These are phyloP conservation scores for Xylariaceae sp. DNA, from an alignment of 2,329 filamentous ascomycete species.

Conservation along the genomic window DNA sequence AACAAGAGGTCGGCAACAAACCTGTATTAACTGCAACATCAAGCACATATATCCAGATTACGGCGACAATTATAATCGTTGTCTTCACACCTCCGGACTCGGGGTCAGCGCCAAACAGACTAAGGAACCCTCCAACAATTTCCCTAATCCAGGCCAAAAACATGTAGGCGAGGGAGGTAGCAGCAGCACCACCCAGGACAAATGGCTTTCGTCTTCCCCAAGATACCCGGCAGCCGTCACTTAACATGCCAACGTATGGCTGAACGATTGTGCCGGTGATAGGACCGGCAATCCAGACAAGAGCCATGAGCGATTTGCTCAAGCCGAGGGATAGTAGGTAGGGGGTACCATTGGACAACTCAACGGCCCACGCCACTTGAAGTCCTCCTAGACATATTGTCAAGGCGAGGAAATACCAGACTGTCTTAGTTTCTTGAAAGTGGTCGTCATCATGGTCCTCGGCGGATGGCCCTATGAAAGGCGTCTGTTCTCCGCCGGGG, in stretches of 20 bases:
- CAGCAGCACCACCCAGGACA: conserved; percentile 64
- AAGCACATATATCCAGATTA: conserved; percentile 80
- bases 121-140: conserved; percentile 61
- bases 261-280: conserved; percentile 74
- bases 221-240: conserved; percentile 66
- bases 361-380: conserved; percentile 93
- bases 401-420: conserved; percentile 79
- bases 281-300: conserved; percentile 81
- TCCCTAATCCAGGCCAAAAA: conserved; percentile 70
- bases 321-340: conserved; percentile 75
- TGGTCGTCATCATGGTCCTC: conserved; percentile 37
- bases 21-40: conserved; percentile 94
- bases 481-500: conserved; percentile 32
- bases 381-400: conserved; percentile 83
- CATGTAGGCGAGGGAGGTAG: conserved; percentile 63
- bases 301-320: conserved; percentile 74
- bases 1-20: conserved; percentile 35
- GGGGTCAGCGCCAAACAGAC: conserved; percentile 64
- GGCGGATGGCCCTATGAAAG: conserved; percentile 31
- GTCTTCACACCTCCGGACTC: conserved; percentile 59
- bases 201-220: conserved; percentile 81
- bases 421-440: conserved; percentile 66
- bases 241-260: conserved; percentile 75
- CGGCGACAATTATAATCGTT: conserved; percentile 69
- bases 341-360: conserved; percentile 86